A percentile compares a stretch with the other conserved stretches of the same genome.
These are phyloP conservation scores for Echeveria elegans DNA, from an alignment of 164 flowering plant species.

Conservation along the genomic window DNA sequence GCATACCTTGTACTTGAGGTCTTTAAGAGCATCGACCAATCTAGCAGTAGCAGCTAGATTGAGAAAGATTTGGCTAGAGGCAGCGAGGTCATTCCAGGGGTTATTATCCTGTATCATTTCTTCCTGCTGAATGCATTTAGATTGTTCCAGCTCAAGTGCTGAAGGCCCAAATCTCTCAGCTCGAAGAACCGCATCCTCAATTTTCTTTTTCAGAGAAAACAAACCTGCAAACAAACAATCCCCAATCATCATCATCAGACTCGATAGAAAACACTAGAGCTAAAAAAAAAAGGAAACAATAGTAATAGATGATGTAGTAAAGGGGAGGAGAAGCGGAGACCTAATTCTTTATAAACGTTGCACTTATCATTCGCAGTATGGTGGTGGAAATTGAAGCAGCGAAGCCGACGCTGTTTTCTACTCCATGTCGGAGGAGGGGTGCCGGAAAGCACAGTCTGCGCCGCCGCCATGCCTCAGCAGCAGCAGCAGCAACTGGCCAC, in stretches of 20 bases:
- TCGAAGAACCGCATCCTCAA: constrained; percentile 63
- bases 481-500: too few relatives aligned
- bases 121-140: constrained; percentile 47
- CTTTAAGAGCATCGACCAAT: constrained; percentile 67
- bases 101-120: constrained; percentile 44
- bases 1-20: constrained; percentile 62
- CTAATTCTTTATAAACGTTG: constrained; percentile 57
- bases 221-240: constrained; percentile 26
- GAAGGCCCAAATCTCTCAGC: constrained; percentile 53
- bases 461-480: not conserved
- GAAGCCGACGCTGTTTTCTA: not conserved
- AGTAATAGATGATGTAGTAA: too few relatives aligned
- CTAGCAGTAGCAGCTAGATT: constrained; percentile 57
- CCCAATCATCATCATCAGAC: not conserved
- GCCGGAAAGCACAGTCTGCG: not conserved
- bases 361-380: constrained; percentile 40
- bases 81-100: constrained; percentile 69
- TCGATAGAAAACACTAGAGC: too few relatives aligned
- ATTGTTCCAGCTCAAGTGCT: constrained; percentile 70
- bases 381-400: constrained; percentile 14
- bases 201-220: constrained; percentile 67
- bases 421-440: too few relatives aligned
- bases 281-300: not conserved
- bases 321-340: constrained; percentile 20
- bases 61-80: constrained; percentile 56